These are phyloP conservation scores for Miscanthus sacchariflorus DNA, from an alignment of 202 grass and related monocot species.

Conservation along the genomic window DNA sequence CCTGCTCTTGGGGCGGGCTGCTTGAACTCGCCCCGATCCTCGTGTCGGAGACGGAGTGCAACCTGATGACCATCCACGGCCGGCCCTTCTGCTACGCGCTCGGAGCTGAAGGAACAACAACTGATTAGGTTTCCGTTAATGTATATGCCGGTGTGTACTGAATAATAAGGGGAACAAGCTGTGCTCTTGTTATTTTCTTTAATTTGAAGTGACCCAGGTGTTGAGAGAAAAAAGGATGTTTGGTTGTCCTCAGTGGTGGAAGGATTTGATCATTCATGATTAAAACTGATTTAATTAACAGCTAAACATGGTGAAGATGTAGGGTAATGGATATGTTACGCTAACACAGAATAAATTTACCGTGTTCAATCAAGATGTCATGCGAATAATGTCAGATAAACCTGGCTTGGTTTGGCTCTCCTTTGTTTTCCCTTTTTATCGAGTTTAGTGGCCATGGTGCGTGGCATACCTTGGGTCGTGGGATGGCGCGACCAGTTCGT, in stretches of 20 bases:
- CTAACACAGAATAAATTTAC: too few species aligned
- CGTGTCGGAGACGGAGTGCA: background rate
- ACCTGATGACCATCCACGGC: background rate
- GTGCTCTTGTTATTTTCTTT: background rate
- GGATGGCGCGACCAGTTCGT: too few species aligned
- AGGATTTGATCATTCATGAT: too few species aligned
- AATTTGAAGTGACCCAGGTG: background rate
- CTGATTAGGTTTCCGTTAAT: background rate
- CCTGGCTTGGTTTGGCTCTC: too few species aligned
- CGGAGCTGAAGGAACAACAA: background rate
- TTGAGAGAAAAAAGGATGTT: background rate
- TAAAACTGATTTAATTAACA: too few species aligned
- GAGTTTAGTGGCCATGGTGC: too few species aligned
- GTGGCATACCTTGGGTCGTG: too few species aligned
- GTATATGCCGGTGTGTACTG: background rate
- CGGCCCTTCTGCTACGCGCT: constrained; percentile 10
- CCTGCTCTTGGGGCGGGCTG: background rate
- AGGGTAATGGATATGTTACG: too few species aligned
- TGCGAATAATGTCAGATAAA: too few species aligned
- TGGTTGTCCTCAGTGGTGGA: background rate
- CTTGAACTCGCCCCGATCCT: background rate
- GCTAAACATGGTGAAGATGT: too few species aligned
- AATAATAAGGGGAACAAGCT: background rate
- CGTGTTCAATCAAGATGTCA: too few species aligned
- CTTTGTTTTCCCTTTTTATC: too few species aligned